Evolutionary conservation across 2,329 filamentous ascomycete genomes (phyloP).

Genomic region (Diaporthe sp.): DNA sequence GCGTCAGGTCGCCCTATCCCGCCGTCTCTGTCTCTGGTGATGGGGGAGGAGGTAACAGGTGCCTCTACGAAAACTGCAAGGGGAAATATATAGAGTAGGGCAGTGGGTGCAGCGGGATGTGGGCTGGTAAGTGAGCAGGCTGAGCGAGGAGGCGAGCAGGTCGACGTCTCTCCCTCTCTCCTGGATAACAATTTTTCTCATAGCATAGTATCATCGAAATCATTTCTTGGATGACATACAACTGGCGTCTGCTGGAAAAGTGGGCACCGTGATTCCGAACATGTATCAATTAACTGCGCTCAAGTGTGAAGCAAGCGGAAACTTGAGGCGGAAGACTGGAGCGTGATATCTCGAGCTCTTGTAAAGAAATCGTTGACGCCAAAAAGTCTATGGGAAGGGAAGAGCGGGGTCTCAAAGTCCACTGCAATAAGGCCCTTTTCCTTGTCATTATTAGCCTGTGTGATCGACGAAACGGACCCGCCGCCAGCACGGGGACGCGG

Average conservation of each 20-base stretch:
- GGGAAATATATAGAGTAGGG: neutral
- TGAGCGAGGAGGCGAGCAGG: conserved; percentile 26
- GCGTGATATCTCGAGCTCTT: neutral
- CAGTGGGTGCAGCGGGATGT: neutral
- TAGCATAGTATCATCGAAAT: conserved; percentile 36
- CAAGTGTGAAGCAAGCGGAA: neutral
- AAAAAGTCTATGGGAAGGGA: neutral
- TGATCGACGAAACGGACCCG: conserved; percentile 27
- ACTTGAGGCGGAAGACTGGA: neutral
- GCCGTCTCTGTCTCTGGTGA: conserved; percentile 14
- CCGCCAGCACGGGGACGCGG: conserved; percentile 15
- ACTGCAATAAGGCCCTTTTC: neutral
- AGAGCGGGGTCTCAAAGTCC: too few relatives aligned
- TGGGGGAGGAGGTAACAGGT: neutral
- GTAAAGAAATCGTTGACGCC: neutral
- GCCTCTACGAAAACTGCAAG: conserved; percentile 7
- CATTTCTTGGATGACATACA: conserved; percentile 15
- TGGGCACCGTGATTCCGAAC: neutral
- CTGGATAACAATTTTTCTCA: conserved; percentile 34
- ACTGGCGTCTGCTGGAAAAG: neutral
- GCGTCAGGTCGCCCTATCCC: neutral
- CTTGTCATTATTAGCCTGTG: conserved; percentile 20
- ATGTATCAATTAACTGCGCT: neutral
- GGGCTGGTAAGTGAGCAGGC: conserved; percentile 8
- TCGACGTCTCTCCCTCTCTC: conserved; percentile 31